A percentile compares a stretch with the other conserved stretches of the same genome.
These are phyloP conservation scores for Lolium perenne DNA, from an alignment of 176 grass and related monocot genomes.

Conservation along the genomic window DNA sequence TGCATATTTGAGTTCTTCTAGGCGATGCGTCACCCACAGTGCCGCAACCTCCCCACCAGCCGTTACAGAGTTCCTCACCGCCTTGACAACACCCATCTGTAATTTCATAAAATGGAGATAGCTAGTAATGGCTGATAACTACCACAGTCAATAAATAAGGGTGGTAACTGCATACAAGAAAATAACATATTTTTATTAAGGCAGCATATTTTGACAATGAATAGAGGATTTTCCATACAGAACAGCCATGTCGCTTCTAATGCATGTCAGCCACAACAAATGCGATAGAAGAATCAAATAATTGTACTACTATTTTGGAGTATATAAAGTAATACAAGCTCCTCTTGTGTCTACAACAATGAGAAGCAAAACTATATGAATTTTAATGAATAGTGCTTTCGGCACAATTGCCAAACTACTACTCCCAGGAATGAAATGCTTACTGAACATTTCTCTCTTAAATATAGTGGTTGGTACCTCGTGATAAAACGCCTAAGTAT, in stretches of 20 bases:
- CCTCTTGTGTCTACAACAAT: neutral
- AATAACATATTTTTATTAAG: neutral
- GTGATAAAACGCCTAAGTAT: constrained; percentile 2
- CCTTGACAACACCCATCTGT: constrained; percentile 87
- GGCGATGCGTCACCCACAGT: constrained; percentile 95
- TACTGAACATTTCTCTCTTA: neutral
- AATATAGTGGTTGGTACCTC: neutral
- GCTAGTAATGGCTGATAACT: neutral
- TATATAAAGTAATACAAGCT: neutral
- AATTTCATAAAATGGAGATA: constrained; percentile 26
- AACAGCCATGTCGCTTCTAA: neutral
- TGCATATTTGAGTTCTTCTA: constrained; percentile 92
- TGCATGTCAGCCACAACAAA: constrained; percentile 27
- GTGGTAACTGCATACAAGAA: neutral
- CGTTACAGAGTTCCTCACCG: constrained; percentile 79
- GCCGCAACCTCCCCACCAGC: constrained; percentile 70
- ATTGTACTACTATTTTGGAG: neutral
- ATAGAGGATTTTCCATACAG: neutral
- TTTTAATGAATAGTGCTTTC: neutral
- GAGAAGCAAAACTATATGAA: neutral
- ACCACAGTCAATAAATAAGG: neutral
- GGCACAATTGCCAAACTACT: constrained; percentile 1
- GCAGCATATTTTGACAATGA: neutral
- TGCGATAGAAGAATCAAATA: neutral
- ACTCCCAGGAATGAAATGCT: neutral